These are phyloP conservation scores for thale cress (Arabidopsis thaliana) DNA, from an alignment of 345 rosid genomes.

Conservation along the genomic window DNA sequence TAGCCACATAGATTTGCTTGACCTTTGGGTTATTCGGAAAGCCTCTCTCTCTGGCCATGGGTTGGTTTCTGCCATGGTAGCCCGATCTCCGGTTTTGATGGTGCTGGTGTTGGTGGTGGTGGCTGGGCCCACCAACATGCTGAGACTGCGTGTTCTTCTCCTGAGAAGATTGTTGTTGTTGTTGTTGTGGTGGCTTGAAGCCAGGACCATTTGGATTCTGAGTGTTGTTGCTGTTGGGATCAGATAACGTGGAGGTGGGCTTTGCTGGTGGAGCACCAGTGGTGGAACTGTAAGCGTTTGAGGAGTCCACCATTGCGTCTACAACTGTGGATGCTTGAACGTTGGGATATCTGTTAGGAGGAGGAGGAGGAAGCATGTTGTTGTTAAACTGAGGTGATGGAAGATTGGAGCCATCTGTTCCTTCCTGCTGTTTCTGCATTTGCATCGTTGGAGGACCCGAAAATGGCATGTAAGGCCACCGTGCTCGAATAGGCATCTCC, in stretches of 20 bases:
- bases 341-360: conserved; percentile 58
- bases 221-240: conserved; percentile 42
- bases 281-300: conserved; percentile 51
- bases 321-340: conserved; percentile 52
- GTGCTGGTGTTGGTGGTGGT: conserved; percentile 38
- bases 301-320: conserved; percentile 57
- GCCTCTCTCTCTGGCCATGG: conserved; percentile 64
- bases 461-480: conserved; percentile 79
- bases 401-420: conserved; percentile 42
- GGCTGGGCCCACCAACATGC: conserved; percentile 57
- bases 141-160: conserved; percentile 61
- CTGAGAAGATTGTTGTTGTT: conserved; percentile 48
- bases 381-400: conserved; percentile 64
- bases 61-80: conserved; percentile 78
- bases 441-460: conserved; percentile 61
- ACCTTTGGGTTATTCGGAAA: conserved; percentile 60
- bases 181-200: conserved; percentile 39
- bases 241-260: conserved; percentile 38
- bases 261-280: conserved; percentile 45
- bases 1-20: conserved; percentile 96
- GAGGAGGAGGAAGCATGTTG: conserved; percentile 57
- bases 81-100: conserved; percentile 60
- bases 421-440: conserved; percentile 69
- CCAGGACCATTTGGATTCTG: conserved; percentile 45
- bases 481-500: conserved; percentile 76